These are phyloP conservation scores for Kwoniella shivajii DNA, from an alignment of 1,284 basidiomycete genomes.

Conservation along the genomic window DNA sequence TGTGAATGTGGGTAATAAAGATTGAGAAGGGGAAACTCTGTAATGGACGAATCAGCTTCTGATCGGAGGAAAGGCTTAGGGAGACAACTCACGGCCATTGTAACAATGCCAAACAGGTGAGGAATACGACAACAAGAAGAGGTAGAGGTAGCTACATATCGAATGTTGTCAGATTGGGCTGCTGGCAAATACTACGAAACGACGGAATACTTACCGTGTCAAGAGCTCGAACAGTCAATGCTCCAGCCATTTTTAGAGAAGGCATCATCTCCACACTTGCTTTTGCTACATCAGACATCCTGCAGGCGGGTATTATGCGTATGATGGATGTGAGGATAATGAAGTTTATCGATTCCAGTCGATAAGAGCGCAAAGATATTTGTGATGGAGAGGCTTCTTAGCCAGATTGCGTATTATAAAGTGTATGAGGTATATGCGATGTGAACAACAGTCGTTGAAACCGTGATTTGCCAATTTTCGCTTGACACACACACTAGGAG, in stretches of 20 bases:
- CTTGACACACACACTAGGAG: too few relatives aligned
- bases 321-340: neutral
- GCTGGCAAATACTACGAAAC: neutral
- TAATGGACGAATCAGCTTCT: constrained; percentile 38
- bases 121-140: constrained; percentile 30
- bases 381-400: too few relatives aligned
- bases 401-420: too few relatives aligned
- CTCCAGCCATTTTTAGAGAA: constrained; percentile 14
- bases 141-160: constrained; percentile 45
- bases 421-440: too few relatives aligned
- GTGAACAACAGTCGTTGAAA: too few relatives aligned
- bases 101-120: constrained; percentile 20
- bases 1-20: constrained; percentile 21
- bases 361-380: too few relatives aligned
- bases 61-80: constrained; percentile 11
- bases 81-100: constrained; percentile 20
- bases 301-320: too few relatives aligned
- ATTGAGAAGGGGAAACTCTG: constrained; percentile 14
- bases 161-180: too few relatives aligned
- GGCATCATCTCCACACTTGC: constrained; percentile 10
- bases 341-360: constrained; percentile 2
- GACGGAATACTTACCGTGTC: constrained; percentile 16
- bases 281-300: constrained; percentile 8
- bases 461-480: too few relatives aligned
- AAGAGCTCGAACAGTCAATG: constrained; percentile 16